Evolutionary conservation across 176 grass and related monocot genomes (phyloP).

Genomic region (Zea mays): Zm-B73-REFERENCE-NAM-5.0 NC_050096.1:241851001-241851500

Average conservation of each 20-base stretch:
- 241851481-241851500: neutral
- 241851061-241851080: constrained; percentile 7
- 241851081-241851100: constrained; percentile 28
- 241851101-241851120: constrained; percentile 35
- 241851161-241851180: constrained; percentile 38
- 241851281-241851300: neutral
- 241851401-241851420: neutral
- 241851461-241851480: neutral
- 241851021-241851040: too few species aligned
- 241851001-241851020: too few species aligned
- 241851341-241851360: neutral
- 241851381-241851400: too few species aligned
- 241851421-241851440: neutral
- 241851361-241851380: neutral
- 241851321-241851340: neutral
- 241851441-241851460: neutral
- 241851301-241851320: neutral
- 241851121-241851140: constrained; percentile 18
- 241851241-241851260: neutral
- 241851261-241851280: constrained; percentile 42
- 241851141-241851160: constrained; percentile 37
- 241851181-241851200: constrained; percentile 24
- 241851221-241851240: neutral
- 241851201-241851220: constrained; percentile 14
- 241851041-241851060: too few species aligned